Evolutionary conservation across 164 flowering plant species (phyloP), one percentile per base, ranked within the genome.

Genomic region (Magnolia sinica): DNA sequence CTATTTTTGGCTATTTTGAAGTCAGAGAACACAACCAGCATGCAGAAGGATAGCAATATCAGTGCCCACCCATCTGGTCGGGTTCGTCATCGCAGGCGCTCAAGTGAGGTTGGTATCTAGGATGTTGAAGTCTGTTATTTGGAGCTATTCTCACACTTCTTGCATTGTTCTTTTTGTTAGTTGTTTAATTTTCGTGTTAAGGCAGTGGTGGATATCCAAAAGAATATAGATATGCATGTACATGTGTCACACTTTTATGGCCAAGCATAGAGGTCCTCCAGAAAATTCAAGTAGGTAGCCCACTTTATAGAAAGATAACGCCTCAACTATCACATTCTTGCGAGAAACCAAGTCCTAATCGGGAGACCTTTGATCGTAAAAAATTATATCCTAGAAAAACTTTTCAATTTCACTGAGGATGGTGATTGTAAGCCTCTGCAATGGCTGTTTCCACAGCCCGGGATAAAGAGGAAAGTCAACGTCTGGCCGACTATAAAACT

Each of bases 51-150:
- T 75, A 80, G 66, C 23, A 80, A 67, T 81, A 68, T 79, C 9
- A 78, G 79, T 70, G 59, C 27, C 23, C 51, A 73, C 45, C 82
- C 91, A 31, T 68, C 84, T 20, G 79, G 69, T 64, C 86, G 92
- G 55, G 31, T 86, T 79, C 90, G 97, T 67, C 92, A 90, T 24
- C 92, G 97, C 10, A 90, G 76, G 74, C 90, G 93, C 64, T 85
- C 94, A 31, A 86, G 37, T 79, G 97, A 94, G 95, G 97, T 92
- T 74, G 24, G 84, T 86, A 24, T 23, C 19, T 59, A 45, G 64
- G 63, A 4, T 68, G 27, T 13, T 68, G 49, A 7, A 68, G 20
- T 24, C 16, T 31, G 18, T 27, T 31, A 68, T 68, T 68, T 68
- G 22, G 68, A 13, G 45, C 50, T 13, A 4, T 31, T 27, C 27